A percentile compares a stretch with the other conserved stretches of the same genome.
These are phyloP conservation scores for Aureobasidium musti DNA, from an alignment of 2,329 filamentous ascomycete genomes.

Conservation along the genomic window DNA sequence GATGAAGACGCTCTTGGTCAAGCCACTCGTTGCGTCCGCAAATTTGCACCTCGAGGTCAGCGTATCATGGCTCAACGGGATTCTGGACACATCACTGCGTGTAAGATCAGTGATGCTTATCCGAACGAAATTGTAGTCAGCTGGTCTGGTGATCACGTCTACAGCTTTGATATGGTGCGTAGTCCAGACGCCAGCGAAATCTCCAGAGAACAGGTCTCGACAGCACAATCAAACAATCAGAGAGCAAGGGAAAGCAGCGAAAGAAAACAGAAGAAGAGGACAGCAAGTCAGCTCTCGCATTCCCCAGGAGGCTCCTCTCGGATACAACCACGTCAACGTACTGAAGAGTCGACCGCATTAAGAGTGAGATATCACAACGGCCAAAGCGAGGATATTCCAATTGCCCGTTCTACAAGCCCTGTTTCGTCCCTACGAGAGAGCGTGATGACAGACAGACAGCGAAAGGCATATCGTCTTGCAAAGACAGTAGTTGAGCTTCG, in stretches of 20 bases:
- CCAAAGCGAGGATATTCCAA: slow-evolving; percentile 59
- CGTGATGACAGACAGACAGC: slow-evolving; percentile 55
- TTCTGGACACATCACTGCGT: slow-evolving; percentile 67
- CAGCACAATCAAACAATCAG: not conserved
- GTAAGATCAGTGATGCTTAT: slow-evolving; percentile 69
- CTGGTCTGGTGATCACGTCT: slow-evolving; percentile 67
- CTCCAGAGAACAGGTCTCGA: not conserved
- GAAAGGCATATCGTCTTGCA: slow-evolving; percentile 57
- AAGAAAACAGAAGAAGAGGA: slow-evolving; percentile 61
- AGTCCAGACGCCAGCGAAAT: slow-evolving; percentile 58
- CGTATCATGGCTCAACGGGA: slow-evolving; percentile 55
- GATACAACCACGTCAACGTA: slow-evolving; percentile 52
- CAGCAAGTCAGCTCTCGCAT: slow-evolving; percentile 45
- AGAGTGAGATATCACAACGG: slow-evolving; percentile 62
- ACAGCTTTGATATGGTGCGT: slow-evolving; percentile 63
- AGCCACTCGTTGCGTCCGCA: slow-evolving; percentile 65
- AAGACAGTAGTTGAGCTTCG: slow-evolving; percentile 57
- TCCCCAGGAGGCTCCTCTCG: slow-evolving; percentile 39
- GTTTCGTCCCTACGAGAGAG: slow-evolving; percentile 28
- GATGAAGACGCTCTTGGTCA: slow-evolving; percentile 59
- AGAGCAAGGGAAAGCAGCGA: slow-evolving; percentile 40
- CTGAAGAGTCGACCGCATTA: slow-evolving; percentile 51
- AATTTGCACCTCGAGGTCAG: slow-evolving; percentile 65
- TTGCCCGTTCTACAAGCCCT: slow-evolving; percentile 43
- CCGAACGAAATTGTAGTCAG: slow-evolving; percentile 68